Conservation (phyloP, 208 protist species). For the Leishmania guyanensis region DNA sequence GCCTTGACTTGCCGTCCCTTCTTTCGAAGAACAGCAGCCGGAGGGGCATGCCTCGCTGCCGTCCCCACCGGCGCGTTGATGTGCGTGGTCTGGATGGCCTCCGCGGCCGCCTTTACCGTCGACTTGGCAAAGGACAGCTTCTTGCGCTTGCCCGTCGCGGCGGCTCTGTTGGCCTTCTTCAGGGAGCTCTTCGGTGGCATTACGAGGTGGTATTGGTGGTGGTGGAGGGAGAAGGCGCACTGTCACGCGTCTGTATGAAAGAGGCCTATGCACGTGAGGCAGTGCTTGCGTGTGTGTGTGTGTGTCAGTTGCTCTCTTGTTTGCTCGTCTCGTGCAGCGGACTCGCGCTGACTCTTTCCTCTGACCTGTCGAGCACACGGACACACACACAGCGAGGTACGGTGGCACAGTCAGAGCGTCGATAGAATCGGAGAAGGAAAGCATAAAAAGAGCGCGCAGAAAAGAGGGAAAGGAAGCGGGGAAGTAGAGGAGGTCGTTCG, state of each 20-base stretch:
- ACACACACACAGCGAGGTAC: not conserved
- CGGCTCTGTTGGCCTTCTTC: slow-evolving; percentile 16
- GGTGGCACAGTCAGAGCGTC: not conserved
- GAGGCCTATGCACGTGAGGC: too few species aligned
- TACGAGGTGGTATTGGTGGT: not conserved
- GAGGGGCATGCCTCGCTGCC: slow-evolving; percentile 1
- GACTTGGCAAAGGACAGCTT: slow-evolving; percentile 31
- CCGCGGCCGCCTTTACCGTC: slow-evolving; percentile 24
- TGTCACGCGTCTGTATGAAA: not conserved
- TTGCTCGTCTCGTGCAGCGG: not conserved
- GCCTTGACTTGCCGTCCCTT: slow-evolving; percentile 2
- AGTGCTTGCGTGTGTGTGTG: not conserved
- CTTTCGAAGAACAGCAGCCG: slow-evolving; percentile 3
- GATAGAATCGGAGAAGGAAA: not conserved
- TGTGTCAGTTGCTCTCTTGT: too few species aligned
- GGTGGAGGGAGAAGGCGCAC: not conserved
- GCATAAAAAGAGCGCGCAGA: not conserved
- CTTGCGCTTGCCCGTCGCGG: slow-evolving; percentile 30
- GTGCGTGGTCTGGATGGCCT: slow-evolving; percentile 29
- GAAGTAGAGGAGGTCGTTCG: not conserved
- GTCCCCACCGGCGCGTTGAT: slow-evolving; percentile 8
- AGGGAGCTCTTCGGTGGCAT: slow-evolving; percentile 29
- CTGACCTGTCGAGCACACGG: not conserved
- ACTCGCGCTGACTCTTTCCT: not conserved
- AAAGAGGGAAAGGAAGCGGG: not conserved